Evolutionary conservation across 2,329 filamentous ascomycete species (phyloP).

Genomic region (Boeremia lycopersici): DNA sequence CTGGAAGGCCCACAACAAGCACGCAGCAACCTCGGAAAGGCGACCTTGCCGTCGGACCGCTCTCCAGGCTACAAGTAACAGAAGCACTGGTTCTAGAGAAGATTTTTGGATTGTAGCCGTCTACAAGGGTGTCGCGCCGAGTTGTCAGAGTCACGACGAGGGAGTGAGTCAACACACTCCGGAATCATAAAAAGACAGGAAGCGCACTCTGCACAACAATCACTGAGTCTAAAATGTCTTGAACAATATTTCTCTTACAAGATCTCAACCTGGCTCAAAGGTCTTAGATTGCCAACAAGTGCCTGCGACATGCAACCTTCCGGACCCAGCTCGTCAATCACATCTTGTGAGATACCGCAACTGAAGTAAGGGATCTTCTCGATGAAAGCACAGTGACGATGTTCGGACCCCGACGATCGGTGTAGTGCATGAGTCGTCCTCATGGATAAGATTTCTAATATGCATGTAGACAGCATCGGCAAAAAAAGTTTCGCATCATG

Average conservation of each 20-base stretch:
- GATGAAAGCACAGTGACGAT: neutral
- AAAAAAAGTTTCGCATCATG: constrained; percentile 11
- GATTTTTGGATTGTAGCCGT: no score
- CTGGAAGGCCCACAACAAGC: neutral
- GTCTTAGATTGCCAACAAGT: neutral
- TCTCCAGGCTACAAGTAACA: no score
- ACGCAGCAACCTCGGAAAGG: neutral
- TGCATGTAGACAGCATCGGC: constrained; percentile 9
- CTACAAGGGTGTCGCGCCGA: no score
- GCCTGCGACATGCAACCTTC: neutral
- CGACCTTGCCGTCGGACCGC: neutral
- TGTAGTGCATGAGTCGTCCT: neutral
- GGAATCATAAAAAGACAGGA: neutral
- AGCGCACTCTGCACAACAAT: neutral
- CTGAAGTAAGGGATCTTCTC: neutral
- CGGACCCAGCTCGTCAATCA: neutral
- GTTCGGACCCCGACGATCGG: neutral
- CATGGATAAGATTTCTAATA: constrained; percentile 6
- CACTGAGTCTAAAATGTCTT: neutral
- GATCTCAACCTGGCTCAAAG: no score
- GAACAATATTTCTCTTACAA: neutral
- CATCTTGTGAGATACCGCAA: neutral
- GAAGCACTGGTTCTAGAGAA: no score
- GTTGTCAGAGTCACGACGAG: neutral
- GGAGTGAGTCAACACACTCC: constrained; percentile 1